phyloP scores from a whole-genome alignment of 1,139 yeast genomes.

The Geotrichum restrictum region DNA sequence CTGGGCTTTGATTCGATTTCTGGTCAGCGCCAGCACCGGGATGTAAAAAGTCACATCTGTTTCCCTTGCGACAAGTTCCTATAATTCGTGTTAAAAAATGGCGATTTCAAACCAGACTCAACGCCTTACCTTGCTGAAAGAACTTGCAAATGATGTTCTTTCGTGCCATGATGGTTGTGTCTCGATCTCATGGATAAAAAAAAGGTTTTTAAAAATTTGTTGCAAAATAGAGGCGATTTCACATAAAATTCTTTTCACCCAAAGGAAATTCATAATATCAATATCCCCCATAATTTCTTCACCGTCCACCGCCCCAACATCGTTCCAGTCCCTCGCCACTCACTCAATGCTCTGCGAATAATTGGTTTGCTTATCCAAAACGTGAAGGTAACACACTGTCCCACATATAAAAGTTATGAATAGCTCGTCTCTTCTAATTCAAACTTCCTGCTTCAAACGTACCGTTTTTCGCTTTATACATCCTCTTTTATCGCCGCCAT shows the following conservation, averaged over 20 bases:
- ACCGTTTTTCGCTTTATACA: not conserved
- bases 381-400: no score
- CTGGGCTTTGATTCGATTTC: no score
- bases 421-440: no score
- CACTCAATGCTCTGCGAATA: no score
- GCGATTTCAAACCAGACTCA: not conserved
- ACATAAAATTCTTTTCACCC: not conserved
- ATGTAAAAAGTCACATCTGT: conserved; percentile 26
- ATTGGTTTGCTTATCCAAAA: no score
- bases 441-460: no score
- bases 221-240: not conserved
- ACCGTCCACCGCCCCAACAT: not conserved
- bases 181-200: not conserved
- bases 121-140: conserved; percentile 14
- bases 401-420: no score
- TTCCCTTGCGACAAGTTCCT: conserved; percentile 29
- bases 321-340: no score
- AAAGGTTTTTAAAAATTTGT: not conserved
- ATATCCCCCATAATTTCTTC: not conserved
- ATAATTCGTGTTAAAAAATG: not conserved
- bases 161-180: conserved; percentile 7
- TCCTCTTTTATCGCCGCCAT: not conserved
- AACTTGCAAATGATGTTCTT: conserved; percentile 17
- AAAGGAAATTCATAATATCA: not conserved
- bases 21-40: conserved; percentile 19